Conservation (phyloP, 345 rosid genomes). For the Excoecaria agallocha region DNA sequence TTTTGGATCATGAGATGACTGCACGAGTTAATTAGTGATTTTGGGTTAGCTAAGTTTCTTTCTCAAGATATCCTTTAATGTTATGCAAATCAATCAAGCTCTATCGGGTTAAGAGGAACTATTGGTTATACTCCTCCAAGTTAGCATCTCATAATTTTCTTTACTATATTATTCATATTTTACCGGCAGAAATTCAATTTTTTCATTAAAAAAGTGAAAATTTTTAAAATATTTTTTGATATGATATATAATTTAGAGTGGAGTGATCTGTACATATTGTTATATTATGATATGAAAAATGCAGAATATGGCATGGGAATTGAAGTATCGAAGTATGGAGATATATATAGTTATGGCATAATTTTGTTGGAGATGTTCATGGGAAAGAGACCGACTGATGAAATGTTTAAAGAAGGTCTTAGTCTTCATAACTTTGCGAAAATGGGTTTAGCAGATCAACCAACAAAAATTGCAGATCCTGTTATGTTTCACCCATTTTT, state of each 20-base stretch:
- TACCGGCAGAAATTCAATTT: neutral
- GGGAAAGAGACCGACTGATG: constrained; percentile 10
- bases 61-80: neutral
- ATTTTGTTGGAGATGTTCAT: constrained; percentile 14
- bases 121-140: too few species aligned
- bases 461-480: neutral
- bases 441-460: neutral
- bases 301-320: constrained; percentile 11
- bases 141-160: neutral
- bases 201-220: neutral
- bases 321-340: neutral
- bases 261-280: neutral
- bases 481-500: too few species aligned
- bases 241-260: neutral
- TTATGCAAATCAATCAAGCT: neutral
- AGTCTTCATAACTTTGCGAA: neutral
- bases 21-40: too few species aligned
- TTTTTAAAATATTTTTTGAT: neutral
- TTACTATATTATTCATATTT: neutral
- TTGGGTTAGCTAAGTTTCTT: too few species aligned
- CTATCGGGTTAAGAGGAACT: neutral
- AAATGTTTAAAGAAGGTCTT: neutral
- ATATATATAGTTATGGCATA: constrained; percentile 16
- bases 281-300: too few species aligned
- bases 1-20: too few species aligned